These are phyloP conservation scores for Pseudonitzschia pungens DNA, from an alignment of 108 stramenopile genomes.

Conservation along the genomic window DNA sequence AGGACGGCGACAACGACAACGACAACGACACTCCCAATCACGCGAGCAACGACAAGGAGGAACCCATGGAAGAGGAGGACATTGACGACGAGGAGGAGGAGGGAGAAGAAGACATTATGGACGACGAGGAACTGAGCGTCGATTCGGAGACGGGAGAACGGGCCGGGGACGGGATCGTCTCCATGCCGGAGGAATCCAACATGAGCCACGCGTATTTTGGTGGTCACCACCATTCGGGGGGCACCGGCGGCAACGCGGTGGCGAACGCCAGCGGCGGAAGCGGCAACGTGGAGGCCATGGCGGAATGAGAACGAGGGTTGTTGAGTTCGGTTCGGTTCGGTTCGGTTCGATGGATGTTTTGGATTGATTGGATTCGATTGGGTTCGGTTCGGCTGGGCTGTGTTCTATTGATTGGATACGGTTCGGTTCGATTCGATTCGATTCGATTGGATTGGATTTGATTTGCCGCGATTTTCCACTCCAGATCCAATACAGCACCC, in stretches of 20 bases:
- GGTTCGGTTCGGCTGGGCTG: too few species aligned
- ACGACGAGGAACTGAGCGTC: constrained; percentile 5
- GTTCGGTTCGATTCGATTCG: too few species aligned
- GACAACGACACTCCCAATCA: too few species aligned
- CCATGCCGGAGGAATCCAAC: constrained; percentile 48
- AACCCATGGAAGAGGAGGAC: not conserved
- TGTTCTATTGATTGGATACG: too few species aligned
- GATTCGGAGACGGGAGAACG: not conserved
- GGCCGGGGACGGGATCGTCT: constrained; percentile 13
- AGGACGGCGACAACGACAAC: not conserved
- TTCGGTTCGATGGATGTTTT: not conserved
- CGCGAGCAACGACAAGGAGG: too few species aligned
- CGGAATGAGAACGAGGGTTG: not conserved
- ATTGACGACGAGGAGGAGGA: not conserved
- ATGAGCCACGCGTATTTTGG: constrained; percentile 23
- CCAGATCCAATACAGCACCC: too few species aligned
- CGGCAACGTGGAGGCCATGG: constrained; percentile 12
- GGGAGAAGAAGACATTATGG: constrained; percentile 1
- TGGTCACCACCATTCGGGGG: not conserved
- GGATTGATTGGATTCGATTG: too few species aligned
- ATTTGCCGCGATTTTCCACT: too few species aligned
- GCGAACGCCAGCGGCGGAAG: too few species aligned
- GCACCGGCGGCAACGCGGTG: not conserved
- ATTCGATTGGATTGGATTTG: too few species aligned
- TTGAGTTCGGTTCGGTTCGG: not conserved